Evolutionary conservation across 2,329 filamentous ascomycete genomes (phyloP).

Genomic region (Fusarium papillatum): DNA sequence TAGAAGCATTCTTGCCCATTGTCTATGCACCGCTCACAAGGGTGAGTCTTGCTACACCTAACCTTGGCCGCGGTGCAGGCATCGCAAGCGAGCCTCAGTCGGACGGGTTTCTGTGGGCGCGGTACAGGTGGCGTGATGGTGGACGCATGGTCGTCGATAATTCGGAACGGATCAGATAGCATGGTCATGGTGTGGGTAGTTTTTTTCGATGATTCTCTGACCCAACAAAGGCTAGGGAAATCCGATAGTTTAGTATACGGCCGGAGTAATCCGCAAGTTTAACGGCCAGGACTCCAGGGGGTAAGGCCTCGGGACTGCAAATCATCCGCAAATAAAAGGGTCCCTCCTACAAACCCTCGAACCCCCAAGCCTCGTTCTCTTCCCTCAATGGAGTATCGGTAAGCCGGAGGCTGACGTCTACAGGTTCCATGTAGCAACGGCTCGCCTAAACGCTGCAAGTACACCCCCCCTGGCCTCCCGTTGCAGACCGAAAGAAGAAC

Average conservation of each 20-base stretch:
- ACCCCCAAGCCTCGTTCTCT: slow-evolving; percentile 18
- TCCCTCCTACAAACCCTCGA: neutral
- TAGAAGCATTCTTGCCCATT: slow-evolving; percentile 29
- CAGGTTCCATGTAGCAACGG: neutral
- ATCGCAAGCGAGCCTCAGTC: slow-evolving; percentile 31
- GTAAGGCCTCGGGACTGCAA: neutral
- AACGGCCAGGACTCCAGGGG: slow-evolving; percentile 2
- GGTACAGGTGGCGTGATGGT: neutral
- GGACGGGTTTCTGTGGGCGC: slow-evolving; percentile 22
- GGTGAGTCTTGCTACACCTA: slow-evolving; percentile 33
- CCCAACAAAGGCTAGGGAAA: neutral
- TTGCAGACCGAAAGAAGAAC: neutral
- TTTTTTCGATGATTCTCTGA: neutral
- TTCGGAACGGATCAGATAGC: slow-evolving; percentile 11
- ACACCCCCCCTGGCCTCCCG: neutral
- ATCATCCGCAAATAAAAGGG: neutral
- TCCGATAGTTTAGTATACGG: neutral
- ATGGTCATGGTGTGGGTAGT: neutral
- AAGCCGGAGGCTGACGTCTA: slow-evolving; percentile 13
- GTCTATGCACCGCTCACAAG: slow-evolving; percentile 32
- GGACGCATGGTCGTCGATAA: neutral
- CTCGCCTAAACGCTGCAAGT: neutral
- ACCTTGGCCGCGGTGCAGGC: slow-evolving; percentile 36
- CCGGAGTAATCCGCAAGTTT: slow-evolving; percentile 8
- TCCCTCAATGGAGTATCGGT: slow-evolving; percentile 23